These are phyloP conservation scores for Lophiostoma macrostomum DNA, from an alignment of 495 filamentous ascomycete species.

Conservation along the genomic window DNA sequence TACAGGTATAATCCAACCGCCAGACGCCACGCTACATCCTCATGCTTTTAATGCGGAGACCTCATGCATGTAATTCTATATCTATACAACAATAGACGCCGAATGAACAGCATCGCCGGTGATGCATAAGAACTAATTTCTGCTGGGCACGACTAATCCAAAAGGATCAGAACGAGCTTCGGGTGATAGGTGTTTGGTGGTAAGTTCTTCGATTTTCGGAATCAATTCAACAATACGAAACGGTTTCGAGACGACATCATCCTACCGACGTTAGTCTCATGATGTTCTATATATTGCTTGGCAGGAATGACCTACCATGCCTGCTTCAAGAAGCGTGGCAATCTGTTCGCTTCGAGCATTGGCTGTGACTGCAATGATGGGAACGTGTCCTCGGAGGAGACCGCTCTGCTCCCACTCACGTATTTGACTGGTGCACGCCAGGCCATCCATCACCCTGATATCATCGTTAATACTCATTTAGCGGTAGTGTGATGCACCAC, in stretches of 20 bases:
- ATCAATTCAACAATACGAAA: slow-evolving; percentile 70
- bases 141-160: no score
- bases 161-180: no score
- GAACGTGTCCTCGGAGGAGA: slow-evolving; percentile 55
- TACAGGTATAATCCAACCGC: no score
- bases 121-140: no score
- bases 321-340: slow-evolving; percentile 59
- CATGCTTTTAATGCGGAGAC: no score
- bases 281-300: not conserved
- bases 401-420: slow-evolving; percentile 57
- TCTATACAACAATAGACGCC: no score
- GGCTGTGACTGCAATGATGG: slow-evolving; percentile 75
- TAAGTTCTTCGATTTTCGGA: slow-evolving; percentile 57
- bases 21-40: no score
- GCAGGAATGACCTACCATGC: slow-evolving; percentile 61
- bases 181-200: slow-evolving; percentile 6
- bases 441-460: slow-evolving; percentile 64
- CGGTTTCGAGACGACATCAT: slow-evolving; percentile 78
- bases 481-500: not conserved
- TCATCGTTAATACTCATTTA: not conserved
- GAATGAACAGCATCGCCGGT: no score
- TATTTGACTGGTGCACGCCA: slow-evolving; percentile 64
- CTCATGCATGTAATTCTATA: no score
- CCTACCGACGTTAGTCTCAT: slow-evolving; percentile 43
- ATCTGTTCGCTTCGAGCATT: slow-evolving; percentile 71